Base-by-base conservation (phyloP, 495 filamentous ascomycete species). In the Xylaria bambusicola region DNA sequence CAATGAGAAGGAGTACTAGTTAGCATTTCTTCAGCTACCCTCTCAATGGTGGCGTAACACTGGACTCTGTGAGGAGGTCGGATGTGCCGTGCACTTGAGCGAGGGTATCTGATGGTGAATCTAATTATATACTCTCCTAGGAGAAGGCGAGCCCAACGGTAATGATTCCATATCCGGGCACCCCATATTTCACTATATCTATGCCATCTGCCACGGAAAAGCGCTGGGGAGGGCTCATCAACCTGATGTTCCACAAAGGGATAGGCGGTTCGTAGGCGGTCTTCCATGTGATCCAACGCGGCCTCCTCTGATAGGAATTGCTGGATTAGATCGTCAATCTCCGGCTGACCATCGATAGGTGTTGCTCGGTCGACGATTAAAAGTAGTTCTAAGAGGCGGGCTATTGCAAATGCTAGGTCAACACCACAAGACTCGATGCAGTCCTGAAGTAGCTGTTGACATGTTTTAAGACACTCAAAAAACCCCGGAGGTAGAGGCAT, bases 161-260 rank as follows among this genome's bases (percentile, higher is more conserved):
- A 87, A 52, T 86, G 79, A 55, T 86, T 89, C 82, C 82, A 86
- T 24, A 82, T 74, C 21, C 81, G 75, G 15, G 78, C 78, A 26
- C 79, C 71, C 82, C 83, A 87, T 40, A 83, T 75, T 50, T 81
- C 78, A 4, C 65, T 64, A 63, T 89, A 89, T 15, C 79, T 65
- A 62, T 89, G 84, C 64, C 86, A 89, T 56, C 77, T 73, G 31
- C 81, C 77, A 41, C 81, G 78, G 60, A 84, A 86, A 38, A 82
- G 71, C 20, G 69, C 73, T 3, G 72, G 64, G 2, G 74, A 58
- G 1, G 76, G 75, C 36, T 75, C 73, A 40, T 69, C 50, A 1
- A 56, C 58, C 12, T 23, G 46, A 1, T 62, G 52, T 29, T 72
- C 65, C 20, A 47, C 45, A 41, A 69, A 68, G 2, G 59, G 52